These are phyloP conservation scores for Prunus kanzakura DNA, from an alignment of 306 rosid species.

Conservation along the genomic window DNA sequence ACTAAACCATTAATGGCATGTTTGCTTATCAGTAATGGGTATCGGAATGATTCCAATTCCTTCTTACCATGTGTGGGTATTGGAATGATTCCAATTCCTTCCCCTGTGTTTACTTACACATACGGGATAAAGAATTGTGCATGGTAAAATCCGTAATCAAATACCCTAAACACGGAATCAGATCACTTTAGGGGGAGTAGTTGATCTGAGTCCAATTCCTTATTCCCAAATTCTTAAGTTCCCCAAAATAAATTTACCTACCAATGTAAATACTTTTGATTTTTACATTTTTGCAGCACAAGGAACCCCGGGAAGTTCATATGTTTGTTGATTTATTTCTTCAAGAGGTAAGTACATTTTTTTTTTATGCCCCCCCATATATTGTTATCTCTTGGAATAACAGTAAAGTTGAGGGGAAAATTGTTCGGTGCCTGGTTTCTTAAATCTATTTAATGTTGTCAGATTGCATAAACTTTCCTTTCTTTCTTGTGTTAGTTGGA, in stretches of 20 bases:
- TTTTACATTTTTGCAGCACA: constrained; percentile 61
- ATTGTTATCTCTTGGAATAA: constrained; percentile 6
- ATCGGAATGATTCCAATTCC: too few relatives aligned
- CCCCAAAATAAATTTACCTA: neutral
- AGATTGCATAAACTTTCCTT: constrained; percentile 3
- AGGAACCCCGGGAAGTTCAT: constrained; percentile 98
- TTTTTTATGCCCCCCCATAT: constrained; percentile 8
- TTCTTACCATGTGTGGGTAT: too few relatives aligned
- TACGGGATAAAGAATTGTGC: too few relatives aligned
- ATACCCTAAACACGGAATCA: too few relatives aligned
- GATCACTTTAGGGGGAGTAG: too few relatives aligned
- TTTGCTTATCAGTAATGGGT: too few relatives aligned
- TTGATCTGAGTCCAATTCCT: too few relatives aligned
- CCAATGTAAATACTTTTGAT: constrained; percentile 20
- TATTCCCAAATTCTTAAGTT: too few relatives aligned
- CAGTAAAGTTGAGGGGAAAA: constrained; percentile 5
- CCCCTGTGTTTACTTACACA: too few relatives aligned
- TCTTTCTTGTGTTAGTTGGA: constrained; percentile 58
- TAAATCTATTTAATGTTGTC: neutral
- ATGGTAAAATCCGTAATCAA: too few relatives aligned
- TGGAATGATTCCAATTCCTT: too few relatives aligned
- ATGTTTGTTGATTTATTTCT: constrained; percentile 92
- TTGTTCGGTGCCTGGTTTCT: constrained; percentile 5
- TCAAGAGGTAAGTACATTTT: constrained; percentile 68
- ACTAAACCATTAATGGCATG: neutral